Evolutionary conservation across 495 filamentous ascomycete genomes (phyloP), one percentile per base, ranked within the genome.

Genomic region (Xylaria palmicola): DNA sequence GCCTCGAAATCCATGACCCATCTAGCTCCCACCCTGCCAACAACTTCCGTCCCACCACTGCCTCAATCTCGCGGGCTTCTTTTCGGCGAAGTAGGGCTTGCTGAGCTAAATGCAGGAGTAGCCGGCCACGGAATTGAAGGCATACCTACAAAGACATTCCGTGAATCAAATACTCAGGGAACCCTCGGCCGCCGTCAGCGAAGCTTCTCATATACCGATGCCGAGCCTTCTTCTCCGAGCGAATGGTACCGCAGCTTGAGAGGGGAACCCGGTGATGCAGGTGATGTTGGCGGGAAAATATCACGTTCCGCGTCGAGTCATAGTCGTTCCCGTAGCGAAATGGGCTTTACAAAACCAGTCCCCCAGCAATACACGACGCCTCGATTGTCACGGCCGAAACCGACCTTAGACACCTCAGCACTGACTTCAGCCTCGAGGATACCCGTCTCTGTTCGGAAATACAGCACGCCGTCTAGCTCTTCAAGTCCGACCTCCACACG

Each of bases 71-170:
- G 51, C 43, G 68, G 68, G 20, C 75, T 83, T 29, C 69, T 85
- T 1, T 85, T 85, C 65, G 82, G 82, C 30, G 82, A 85, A 63
- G 77, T 83, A 58, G 64, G 75, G 6, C 77, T 77, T 27, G 71
- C 74, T 20, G 74, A 77, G 55, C 73, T 68, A 50, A 70, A 75
- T 66, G 62, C 71, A 6, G 65, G 66, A 32, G 65, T 76, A 24
- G 74, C 73, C 27, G 81, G 79, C 0, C 82, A 79, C 64, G 82
- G 82, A 24, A 83, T 85, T 51, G 73, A 79, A 53, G 66, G 60
- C 32, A 29, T 47, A 26, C 70, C 74, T 32, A 66, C 71, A 17
- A 68, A 78, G 59, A 70, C 77, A 65, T 78, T 76, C 7, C 79
- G 79, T n/a, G 82, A 82, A 12, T 77, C 81, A 4, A 77, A 69